A percentile compares a stretch with the other conserved stretches of the same genome.
Evolutionary conservation across 2,329 filamentous ascomycete species (phyloP).

Genomic region (Beauveria scarabaeidicola): DNA sequence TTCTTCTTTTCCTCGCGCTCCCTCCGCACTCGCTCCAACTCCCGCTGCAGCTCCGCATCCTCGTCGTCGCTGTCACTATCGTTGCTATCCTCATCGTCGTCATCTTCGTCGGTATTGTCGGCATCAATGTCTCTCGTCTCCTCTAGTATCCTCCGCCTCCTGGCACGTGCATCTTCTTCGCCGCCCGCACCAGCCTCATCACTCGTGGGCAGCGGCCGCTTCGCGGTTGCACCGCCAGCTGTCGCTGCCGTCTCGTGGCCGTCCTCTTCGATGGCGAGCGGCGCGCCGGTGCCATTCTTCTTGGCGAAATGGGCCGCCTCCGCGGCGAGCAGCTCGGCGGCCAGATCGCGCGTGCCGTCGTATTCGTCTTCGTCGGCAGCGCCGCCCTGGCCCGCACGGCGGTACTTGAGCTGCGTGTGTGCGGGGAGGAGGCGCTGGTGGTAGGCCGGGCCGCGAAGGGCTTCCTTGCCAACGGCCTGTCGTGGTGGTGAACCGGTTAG

Average conservation of each 20-base stretch:
- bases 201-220: slow-evolving; percentile 42
- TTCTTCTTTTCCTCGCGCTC: slow-evolving; percentile 46
- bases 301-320: slow-evolving; percentile 85
- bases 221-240: slow-evolving; percentile 33
- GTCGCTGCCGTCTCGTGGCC: slow-evolving; percentile 32
- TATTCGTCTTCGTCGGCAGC: slow-evolving; percentile 68
- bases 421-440: slow-evolving; percentile 93
- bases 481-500: background rate
- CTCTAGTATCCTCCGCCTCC: slow-evolving; percentile 77
- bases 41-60: slow-evolving; percentile 77
- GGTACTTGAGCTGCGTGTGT: slow-evolving; percentile 84
- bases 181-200: slow-evolving; percentile 15
- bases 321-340: slow-evolving; percentile 80
- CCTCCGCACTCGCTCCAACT: slow-evolving; percentile 87
- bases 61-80: slow-evolving; percentile 40
- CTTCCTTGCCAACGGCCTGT: slow-evolving; percentile 87
- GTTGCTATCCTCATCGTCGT: slow-evolving; percentile 43
- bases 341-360: slow-evolving; percentile 64
- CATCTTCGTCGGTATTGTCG: slow-evolving; percentile 50
- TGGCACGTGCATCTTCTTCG: slow-evolving; percentile 67
- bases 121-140: slow-evolving; percentile 85
- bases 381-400: slow-evolving; percentile 80
- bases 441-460: slow-evolving; percentile 84
- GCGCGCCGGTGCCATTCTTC: slow-evolving; percentile 55
- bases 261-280: slow-evolving; percentile 36